Evolutionary conservation across 257 asterid species (phyloP), one percentile per base, ranked within the genome.

Genomic region (Datura wrightii): DNA sequence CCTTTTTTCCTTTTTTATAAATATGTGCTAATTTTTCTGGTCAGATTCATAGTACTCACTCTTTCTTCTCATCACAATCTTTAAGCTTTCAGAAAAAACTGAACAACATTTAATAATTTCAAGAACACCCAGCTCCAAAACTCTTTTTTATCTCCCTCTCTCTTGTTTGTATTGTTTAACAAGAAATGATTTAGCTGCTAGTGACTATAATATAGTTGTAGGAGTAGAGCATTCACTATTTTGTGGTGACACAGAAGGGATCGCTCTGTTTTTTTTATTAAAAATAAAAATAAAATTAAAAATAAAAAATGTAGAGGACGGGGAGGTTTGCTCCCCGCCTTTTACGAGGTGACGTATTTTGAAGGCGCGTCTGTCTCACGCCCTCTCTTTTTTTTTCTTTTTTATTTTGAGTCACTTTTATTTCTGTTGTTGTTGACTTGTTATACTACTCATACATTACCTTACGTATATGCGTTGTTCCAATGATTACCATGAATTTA

Each of bases 241-340:
- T 13, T 58, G 6, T 56, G 55, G 52, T 71, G 82, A 34, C 42
- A 74, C 89, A 85, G 79, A 71, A 67, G 85, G 31, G 53, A 16
- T 9, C 58, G 1, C 18, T 48, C 41, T 50, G 82, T 52, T 11
- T 36, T 14, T 31, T 16, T 69, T 18, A 16, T 24, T 24, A 24
- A 24, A 24, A 24, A 24, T 24, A 24, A 24, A 24, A 24, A 24
- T 24, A 24, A 24, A 24, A 24, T 0, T 24, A 24, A 24, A 24
- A 24, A 24, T 24, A 24, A 24, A 24, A 24, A 24, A 24, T 86
- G 86, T 14, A 62, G 85, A 78, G 56, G 76, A 31, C 80, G 83
- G 81, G 78, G 53, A 85, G 31, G 31, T 24, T 84, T 83, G 90
- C 82, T 86, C 87, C 89, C 90, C 89, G 88, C 91, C 90, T 13